Evolutionary conservation across 352 stramenopile genomes (phyloP).

Genomic region (Phytophthora pisi): DNA sequence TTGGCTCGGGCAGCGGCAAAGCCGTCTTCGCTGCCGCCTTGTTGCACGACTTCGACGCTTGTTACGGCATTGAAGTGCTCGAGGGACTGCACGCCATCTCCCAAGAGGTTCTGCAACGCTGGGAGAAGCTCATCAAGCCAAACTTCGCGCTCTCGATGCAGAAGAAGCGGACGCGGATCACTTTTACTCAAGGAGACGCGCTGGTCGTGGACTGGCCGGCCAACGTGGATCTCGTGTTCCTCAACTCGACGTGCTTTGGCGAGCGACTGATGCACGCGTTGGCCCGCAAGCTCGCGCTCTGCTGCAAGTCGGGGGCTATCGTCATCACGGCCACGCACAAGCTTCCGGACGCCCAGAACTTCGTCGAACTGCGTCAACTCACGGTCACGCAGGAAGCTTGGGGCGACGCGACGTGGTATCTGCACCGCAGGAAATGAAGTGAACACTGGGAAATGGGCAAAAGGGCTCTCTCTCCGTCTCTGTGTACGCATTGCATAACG

Average conservation of each 20-base stretch:
- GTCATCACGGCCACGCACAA: conserved; percentile 68
- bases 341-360: conserved; percentile 52
- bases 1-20: conserved; percentile 89
- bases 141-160: conserved; percentile 52
- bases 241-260: conserved; percentile 92
- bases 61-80: conserved; percentile 90
- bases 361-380: conserved; percentile 46
- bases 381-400: conserved; percentile 64
- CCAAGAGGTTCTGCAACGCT: conserved; percentile 53
- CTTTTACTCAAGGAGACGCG: conserved; percentile 76
- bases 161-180: conserved; percentile 74
- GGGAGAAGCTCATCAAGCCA: conserved; percentile 64
- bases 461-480: neutral
- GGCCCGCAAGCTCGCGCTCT: conserved; percentile 45
- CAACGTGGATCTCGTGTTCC: conserved; percentile 77
- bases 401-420: conserved; percentile 62
- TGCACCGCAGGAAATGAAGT: conserved; percentile 54
- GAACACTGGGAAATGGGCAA: conserved; percentile 5
- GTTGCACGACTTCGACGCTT: conserved; percentile 86
- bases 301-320: conserved; percentile 60
- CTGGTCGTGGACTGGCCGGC: conserved; percentile 71
- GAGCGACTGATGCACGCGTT: conserved; percentile 63
- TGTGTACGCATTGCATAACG: conserved; percentile 26
- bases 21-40: conserved; percentile 87
- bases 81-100: conserved; percentile 70